Percentiles rank a stretch among this genome's conserved stretches.
Conservation (phyloP, 306 rosid species). For the Sophora flavescens region DNA sequence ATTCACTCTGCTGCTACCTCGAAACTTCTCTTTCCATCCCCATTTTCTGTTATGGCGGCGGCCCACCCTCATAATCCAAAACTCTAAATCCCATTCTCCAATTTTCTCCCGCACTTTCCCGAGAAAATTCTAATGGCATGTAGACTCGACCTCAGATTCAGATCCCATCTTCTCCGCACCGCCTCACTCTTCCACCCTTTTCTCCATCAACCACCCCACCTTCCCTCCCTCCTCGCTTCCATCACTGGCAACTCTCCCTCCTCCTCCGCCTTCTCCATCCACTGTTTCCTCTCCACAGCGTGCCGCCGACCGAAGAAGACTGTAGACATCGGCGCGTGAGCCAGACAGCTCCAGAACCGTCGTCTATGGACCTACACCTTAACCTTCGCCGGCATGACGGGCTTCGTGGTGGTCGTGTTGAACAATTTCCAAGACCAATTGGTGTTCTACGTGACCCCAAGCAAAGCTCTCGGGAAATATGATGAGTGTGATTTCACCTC, state of each 20-base stretch:
- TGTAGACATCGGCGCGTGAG: slow-evolving; percentile 80
- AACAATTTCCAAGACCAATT: slow-evolving; percentile 79
- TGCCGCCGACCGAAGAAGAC: slow-evolving; percentile 72
- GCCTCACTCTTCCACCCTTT: slow-evolving; percentile 43
- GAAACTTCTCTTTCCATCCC: slow-evolving; percentile 29
- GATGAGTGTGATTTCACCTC: too few species aligned
- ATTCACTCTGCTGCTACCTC: neutral
- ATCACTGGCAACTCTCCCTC: neutral
- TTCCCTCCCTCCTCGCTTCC: slow-evolving; percentile 36
- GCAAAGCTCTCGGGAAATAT: slow-evolving; percentile 73
- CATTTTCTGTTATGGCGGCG: slow-evolving; percentile 44
- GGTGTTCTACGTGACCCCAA: slow-evolving; percentile 89
- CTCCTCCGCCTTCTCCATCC: slow-evolving; percentile 19
- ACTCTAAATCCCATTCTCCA: slow-evolving; percentile 48
- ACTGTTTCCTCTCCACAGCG: slow-evolving; percentile 72
- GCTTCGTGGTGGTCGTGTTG: slow-evolving; percentile 83
- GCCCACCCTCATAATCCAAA: slow-evolving; percentile 32
- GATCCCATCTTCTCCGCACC: slow-evolving; percentile 64
- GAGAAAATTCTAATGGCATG: slow-evolving; percentile 60
- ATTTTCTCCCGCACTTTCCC: neutral
- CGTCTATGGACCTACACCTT: slow-evolving; percentile 91
- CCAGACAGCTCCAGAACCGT: slow-evolving; percentile 85
- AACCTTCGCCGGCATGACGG: slow-evolving; percentile 73
- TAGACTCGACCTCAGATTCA: slow-evolving; percentile 61
- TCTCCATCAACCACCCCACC: slow-evolving; percentile 22